Base-by-base conservation (phyloP, 1,139 yeast genomes). In the Debaryomycetaceae sp. region DNA sequence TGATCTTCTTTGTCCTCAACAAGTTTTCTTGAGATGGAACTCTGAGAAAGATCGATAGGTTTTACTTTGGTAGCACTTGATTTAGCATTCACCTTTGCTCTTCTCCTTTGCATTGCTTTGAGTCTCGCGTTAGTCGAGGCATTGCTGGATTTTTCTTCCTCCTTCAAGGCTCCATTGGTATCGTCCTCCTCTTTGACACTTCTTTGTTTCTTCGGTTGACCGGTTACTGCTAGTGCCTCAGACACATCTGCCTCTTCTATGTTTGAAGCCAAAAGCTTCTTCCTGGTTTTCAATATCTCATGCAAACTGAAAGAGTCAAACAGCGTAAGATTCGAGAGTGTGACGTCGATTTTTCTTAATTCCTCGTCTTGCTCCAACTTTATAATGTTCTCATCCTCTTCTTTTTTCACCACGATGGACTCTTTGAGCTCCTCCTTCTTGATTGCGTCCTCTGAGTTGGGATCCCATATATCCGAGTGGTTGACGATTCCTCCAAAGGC, bases 401-500 rank as follows among this genome's bases (percentile, higher is more conserved):
- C 56, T 13, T 54, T 45, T 44, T 63, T 59, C 43, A 51, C 52
- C 14, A 55, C 50, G 8, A 46, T 49, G 35, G 57, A 58, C 11
- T 62, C 54, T 22, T 42, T 44, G 20, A 42, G 37, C 36, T 43
- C 45, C 40, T 62, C 66, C 41, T 53, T 50, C 45, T 58, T 57
- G 34, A 59, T 56, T 6, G 56, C 49, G 36, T 60, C 63, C n/a
- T 64, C 63, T 6, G 57, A 56, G 55, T 88, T 87, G 1, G 99
- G 99, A 57, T 89, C 89, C 98, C 98, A 95, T 36, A 75, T 57
- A 1, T 79, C 77, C 0, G 93, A 83, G 61, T 89, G 84, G 44
- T 82, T 79, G 6, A 90, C 95, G 34, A 95, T 90, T 3, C 96
- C 96, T 11, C 98, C 98, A 57, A 95, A 80, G 0, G 99, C 99